phyloP scores from a whole-genome alignment of 2,329 filamentous ascomycete species.

The Periglandula ipomoeae region DNA sequence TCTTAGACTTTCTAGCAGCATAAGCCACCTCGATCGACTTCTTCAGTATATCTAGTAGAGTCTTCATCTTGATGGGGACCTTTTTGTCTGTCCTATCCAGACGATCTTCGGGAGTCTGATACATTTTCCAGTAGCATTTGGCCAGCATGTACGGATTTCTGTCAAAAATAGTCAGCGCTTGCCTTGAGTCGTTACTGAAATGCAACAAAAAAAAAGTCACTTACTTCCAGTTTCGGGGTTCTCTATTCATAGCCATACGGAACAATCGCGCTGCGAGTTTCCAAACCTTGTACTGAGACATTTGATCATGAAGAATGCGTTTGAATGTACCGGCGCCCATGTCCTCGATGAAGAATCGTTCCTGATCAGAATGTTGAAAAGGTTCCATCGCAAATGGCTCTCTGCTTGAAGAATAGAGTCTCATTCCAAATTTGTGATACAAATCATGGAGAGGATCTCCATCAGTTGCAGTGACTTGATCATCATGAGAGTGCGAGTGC shows the following conservation, averaged over 20 bases:
- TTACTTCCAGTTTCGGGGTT: slow-evolving; percentile 48
- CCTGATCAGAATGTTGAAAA: slow-evolving; percentile 46
- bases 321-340: slow-evolving; percentile 42
- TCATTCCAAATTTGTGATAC: slow-evolving; percentile 52
- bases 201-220: slow-evolving; percentile 16
- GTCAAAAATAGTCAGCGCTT: slow-evolving; percentile 15
- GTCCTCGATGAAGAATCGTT: slow-evolving; percentile 46
- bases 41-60: slow-evolving; percentile 40
- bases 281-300: slow-evolving; percentile 53
- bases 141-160: slow-evolving; percentile 51
- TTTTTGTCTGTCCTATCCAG: slow-evolving; percentile 34
- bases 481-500: slow-evolving; percentile 36
- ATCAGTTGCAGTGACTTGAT: slow-evolving; percentile 34
- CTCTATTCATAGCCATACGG: slow-evolving; percentile 43
- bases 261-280: slow-evolving; percentile 50
- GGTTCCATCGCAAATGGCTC: slow-evolving; percentile 56
- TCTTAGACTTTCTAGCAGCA: slow-evolving; percentile 43
- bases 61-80: slow-evolving; percentile 22
- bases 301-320: slow-evolving; percentile 43
- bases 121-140: slow-evolving; percentile 58
- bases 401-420: slow-evolving; percentile 52
- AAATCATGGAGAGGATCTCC: slow-evolving; percentile 48
- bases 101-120: slow-evolving; percentile 35
- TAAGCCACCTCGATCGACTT: slow-evolving; percentile 41
- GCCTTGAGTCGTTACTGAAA: not conserved